Base-by-base conservation (phyloP, 805 yeast species). In the Saccharomycopsis microspora region DNA sequence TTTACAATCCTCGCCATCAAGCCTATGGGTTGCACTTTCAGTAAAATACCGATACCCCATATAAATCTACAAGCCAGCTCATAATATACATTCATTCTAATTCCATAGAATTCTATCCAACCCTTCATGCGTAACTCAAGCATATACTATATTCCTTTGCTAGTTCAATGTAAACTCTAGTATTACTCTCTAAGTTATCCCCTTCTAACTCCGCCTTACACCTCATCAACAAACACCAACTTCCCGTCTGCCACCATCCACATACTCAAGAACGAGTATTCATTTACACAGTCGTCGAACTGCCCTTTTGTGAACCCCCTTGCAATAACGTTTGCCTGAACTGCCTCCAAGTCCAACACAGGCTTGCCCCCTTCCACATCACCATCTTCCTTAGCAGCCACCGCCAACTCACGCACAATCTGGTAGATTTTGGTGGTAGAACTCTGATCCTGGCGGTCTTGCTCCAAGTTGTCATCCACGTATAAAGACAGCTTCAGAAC, bases 401-500 rank as follows among this genome's bases (percentile, higher is more conserved):
- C 64, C 46, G 65, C 64, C 1, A 80, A 78, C 63, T 80, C 64
- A 43, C 71, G 71, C 55, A 81, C 76, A 55, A 89, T 74, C 56
- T 80, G 80, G 64, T 75, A 85, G 43, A 89, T 80, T 60, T 74
- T 78, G 8, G 94, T 75, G 4, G 78, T 71, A 5, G 80, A 73
- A 45, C 85, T 74, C 46, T 75, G 74, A 57, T 85, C 94, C 53
- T 78, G 85, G 39, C 70, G 64, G 32, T 66, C 67, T 11, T 60
- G 64, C 45, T 68, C 68, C 37, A 61, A 60, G 52, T 67, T 69
- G 42, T 71, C 76, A 39, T 75, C 77, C 41, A 74, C 70, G 54
- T 75, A 75, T 57, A 90, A 71, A 5, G 96, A 83, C 50, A 83
- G 79, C 64, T 89, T 85, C n/a, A 96, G 86, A 9, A 85, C 95